A percentile compares a stretch with the other conserved stretches of the same genome.
These are phyloP conservation scores for Viola odorata DNA, from an alignment of 345 rosid species.

Conservation along the genomic window DNA sequence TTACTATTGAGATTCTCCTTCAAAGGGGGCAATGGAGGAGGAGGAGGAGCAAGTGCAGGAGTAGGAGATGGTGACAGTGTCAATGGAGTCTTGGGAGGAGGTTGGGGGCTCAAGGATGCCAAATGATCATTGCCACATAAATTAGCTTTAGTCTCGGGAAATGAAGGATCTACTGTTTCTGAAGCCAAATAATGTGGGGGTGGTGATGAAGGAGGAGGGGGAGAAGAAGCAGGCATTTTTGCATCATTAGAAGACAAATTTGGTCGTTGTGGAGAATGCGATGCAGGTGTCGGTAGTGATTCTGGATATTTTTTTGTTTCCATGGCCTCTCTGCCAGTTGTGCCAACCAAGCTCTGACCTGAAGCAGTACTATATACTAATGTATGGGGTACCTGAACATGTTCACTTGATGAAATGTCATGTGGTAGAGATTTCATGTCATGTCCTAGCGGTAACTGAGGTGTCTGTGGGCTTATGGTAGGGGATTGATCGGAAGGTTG, in stretches of 20 bases:
- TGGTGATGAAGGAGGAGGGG: conserved; percentile 22
- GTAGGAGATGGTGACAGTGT: background rate
- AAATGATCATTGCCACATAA: conserved; percentile 9
- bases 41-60: conserved; percentile 14
- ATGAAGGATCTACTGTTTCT: conserved; percentile 13
- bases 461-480: conserved; percentile 16
- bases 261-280: conserved; percentile 24
- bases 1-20: too few species aligned
- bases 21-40: too few species aligned
- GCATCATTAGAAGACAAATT: conserved; percentile 6
- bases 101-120: conserved; percentile 4
- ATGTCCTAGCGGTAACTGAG: conserved; percentile 19
- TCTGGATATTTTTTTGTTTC: conserved; percentile 21
- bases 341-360: conserved; percentile 9
- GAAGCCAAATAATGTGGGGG: conserved; percentile 16
- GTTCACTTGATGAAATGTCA: conserved; percentile 21
- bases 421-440: conserved; percentile 23
- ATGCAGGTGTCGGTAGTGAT: conserved; percentile 31
- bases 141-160: conserved; percentile 10
- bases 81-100: background rate
- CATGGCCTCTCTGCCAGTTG: conserved; percentile 16
- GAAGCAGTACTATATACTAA: conserved; percentile 14
- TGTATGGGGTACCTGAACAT: conserved; percentile 12
- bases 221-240: conserved; percentile 13
- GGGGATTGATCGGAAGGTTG: conserved; percentile 17